A percentile compares a stretch with the other conserved stretches of the same genome.
phyloP scores from a whole-genome alignment of 305 asterid genomes.

The Fraxinus albicans region DNA sequence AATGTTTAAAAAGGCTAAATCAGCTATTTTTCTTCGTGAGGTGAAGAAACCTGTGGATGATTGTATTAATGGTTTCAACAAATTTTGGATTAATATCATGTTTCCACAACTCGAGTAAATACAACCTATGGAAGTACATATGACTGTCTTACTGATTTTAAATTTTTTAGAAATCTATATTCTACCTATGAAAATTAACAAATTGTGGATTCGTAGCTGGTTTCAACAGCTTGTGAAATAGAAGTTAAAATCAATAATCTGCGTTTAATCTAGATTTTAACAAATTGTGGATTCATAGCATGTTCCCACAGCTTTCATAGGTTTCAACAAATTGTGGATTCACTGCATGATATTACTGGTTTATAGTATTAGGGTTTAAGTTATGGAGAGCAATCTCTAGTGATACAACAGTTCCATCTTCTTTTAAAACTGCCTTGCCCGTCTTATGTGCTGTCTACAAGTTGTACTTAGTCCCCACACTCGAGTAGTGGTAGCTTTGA shows the following conservation, averaged over 20 bases:
- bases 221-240: background rate
- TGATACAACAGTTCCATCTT: background rate
- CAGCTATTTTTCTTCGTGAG: background rate
- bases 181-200: background rate
- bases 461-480: background rate
- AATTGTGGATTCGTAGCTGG: background rate
- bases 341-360: background rate
- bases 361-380: background rate
- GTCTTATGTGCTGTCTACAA: background rate
- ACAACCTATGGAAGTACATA: background rate
- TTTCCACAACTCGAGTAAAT: background rate
- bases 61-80: background rate
- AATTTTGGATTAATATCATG: background rate
- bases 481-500: background rate
- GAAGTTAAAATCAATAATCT: background rate
- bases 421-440: background rate
- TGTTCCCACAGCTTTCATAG: background rate
- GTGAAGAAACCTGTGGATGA: background rate
- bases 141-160: background rate
- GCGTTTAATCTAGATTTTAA: background rate
- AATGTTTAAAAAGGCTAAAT: background rate
- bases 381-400: background rate
- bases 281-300: background rate
- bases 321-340: background rate
- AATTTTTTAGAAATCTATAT: background rate